Base-by-base conservation (phyloP, 2,329 filamentous ascomycete genomes). In the Phyllachora maydis region DNA sequence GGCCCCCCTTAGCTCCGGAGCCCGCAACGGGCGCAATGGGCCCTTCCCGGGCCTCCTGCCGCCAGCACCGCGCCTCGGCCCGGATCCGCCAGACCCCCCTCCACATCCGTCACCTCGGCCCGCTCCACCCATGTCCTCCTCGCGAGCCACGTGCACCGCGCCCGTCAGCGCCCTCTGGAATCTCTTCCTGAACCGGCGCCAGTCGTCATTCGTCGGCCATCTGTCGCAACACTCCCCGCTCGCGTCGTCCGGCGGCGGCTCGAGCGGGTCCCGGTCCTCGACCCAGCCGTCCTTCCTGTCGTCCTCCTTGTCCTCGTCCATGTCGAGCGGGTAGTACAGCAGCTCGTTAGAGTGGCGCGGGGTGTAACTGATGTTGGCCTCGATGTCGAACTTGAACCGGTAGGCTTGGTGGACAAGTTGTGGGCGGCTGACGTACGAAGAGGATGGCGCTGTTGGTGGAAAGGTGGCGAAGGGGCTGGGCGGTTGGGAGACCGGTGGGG, bases 331-430 rank as follows among this genome's bases (percentile, higher is more conserved):
- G 34, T 50, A 51, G 31, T 45, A 45, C 4, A 44, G 32, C 22
- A 52, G 35, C 30, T 46, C 42, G 32, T 52, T 51, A 24, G 47
- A 40, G 26, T 54, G 50, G 8, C 49, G 45, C 4, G 49, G 42
- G 25, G 45, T 46, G 28, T 48, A 41, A 35, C 54, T 54, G 35
- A 54, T 47, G 35, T 51, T 52, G 28, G 46, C 43, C 26, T 55
- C 52, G 24, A 55, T 47, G 35, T 56, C 52, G 30, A 53, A 55
- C 31, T 51, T 52, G 40, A 49, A 55, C 27, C 52, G 46, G 34
- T 54, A 55, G 3, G 49, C 45, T 28, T 55, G 49, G 35, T 50
- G 51, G 9, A 54, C 39, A n/a, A 49, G 37, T 25, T 52, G 47
- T 16, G 48, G 45, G 11, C 39, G 37, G 24, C 41, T 23, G 21